Evolutionary conservation across 257 asterid species (phyloP), one percentile per base, ranked within the genome.

Genomic region (Prunella vulgaris): DNA sequence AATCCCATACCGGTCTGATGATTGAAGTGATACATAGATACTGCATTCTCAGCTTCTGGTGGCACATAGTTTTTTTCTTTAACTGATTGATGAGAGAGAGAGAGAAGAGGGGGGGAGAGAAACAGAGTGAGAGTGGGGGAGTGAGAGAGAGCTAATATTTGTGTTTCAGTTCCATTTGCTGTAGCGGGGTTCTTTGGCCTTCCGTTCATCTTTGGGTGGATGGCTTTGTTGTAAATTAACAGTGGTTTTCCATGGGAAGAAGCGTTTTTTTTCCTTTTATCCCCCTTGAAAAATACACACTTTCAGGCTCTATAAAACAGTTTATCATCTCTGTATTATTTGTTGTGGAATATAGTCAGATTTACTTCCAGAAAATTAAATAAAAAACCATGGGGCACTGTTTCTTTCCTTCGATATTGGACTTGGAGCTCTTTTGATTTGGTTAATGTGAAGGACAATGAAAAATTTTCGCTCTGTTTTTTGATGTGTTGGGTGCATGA

Each of bases 201-300:
- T 64, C 35, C 30, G 40, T 64, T 70, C 17, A 44, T 51, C 46
- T 33, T 25, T 46, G 53, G 52, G 49, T 64, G 70, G 77, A 48
- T 64, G 70, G 77, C 77, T 70, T 67, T 72, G 74, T 64, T 76
- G 79, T 80, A 74, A 33, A 74, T 69, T 70, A 49, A 35, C 66
- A 24, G 27, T 64, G 22, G 15, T 18, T 60, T 67, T 59, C 66
- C 60, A 28, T 12, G 44, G 49, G 57, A 62, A 25, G 22, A 59
- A 20, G 42, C 7, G 27, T 10, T 59, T 64, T 46, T 8, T 33
- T 60, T 51, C n/a, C 21, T 61, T 48, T 10, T 10, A 21, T 10
- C 60, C 28, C 60, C 27, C 28, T 33, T 53, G 0, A 6, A 40
- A 40, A 46, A 33, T 7, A 21, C 8, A 7, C 4, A 9, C 18